Conservation (phyloP, 768 basidiomycete species). For the Mycena vitilis region DNA sequence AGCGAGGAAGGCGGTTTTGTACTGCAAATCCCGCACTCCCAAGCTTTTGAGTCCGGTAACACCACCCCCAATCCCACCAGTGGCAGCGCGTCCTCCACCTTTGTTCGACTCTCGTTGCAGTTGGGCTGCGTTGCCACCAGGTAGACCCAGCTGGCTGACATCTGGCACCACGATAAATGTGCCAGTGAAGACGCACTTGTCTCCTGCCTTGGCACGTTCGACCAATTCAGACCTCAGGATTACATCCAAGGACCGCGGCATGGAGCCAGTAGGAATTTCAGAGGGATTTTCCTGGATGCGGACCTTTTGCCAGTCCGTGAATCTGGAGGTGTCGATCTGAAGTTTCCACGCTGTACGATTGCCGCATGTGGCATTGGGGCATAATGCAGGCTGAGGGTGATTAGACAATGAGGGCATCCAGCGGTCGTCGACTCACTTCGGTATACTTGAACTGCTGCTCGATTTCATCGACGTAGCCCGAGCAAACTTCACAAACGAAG, state of each 20-base stretch:
- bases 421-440: slow-evolving; percentile 66
- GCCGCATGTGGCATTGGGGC: slow-evolving; percentile 94
- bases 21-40: slow-evolving; percentile 95
- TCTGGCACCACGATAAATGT: slow-evolving; percentile 99
- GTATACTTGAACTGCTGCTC: slow-evolving; percentile 99
- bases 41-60: slow-evolving; percentile 95
- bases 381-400: slow-evolving; percentile 80
- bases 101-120: slow-evolving; percentile 88
- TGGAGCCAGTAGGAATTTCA: slow-evolving; percentile 97
- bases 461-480: slow-evolving; percentile 87
- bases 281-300: slow-evolving; percentile 99
- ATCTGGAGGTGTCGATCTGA: slow-evolving; percentile 95
- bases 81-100: slow-evolving; percentile 67
- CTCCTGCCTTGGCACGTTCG: slow-evolving; percentile 98
- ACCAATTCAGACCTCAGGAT: slow-evolving; percentile 96
- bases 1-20: slow-evolving; percentile 98
- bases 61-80: slow-evolving; percentile 78
- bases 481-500: slow-evolving; percentile 92
- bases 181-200: slow-evolving; percentile 98
- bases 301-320: slow-evolving; percentile 99
- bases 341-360: slow-evolving; percentile 93
- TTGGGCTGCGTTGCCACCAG: slow-evolving; percentile 92
- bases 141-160: slow-evolving; percentile 94
- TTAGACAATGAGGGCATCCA: slow-evolving; percentile 11
- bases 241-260: slow-evolving; percentile 97